These are phyloP conservation scores for Tylopilus subfusipes DNA, from an alignment of 768 basidiomycete genomes.

Conservation along the genomic window DNA sequence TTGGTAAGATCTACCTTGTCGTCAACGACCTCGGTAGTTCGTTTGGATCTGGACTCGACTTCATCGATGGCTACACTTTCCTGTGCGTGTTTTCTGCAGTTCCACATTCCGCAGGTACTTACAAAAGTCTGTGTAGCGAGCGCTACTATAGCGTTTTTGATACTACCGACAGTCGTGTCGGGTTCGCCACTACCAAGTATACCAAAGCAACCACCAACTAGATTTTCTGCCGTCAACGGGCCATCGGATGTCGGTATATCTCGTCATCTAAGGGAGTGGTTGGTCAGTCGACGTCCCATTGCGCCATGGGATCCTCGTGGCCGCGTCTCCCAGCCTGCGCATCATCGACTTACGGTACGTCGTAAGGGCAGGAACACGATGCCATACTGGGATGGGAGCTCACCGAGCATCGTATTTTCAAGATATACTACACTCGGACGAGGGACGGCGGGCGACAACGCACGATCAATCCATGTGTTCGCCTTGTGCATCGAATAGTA, in stretches of 20 bases:
- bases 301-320: too few relatives aligned
- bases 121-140: conserved; percentile 2
- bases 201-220: not conserved
- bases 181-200: conserved; percentile 6
- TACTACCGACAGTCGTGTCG: conserved; percentile 2
- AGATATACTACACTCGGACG: conserved; percentile 43
- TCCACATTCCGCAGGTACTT: not conserved
- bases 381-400: conserved; percentile 41
- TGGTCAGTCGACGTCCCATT: too few relatives aligned
- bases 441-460: not conserved
- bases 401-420: conserved; percentile 41
- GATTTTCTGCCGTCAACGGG: not conserved
- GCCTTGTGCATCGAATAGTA: conserved; percentile 56
- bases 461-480: not conserved
- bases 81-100: conserved; percentile 1
- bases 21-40: conserved; percentile 19
- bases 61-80: conserved; percentile 21
- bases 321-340: not conserved
- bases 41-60: conserved; percentile 21
- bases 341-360: conserved; percentile 2
- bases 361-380: conserved; percentile 41
- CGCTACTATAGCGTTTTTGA: conserved; percentile 39
- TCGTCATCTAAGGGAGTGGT: too few relatives aligned
- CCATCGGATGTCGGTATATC: not conserved
- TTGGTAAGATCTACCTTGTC: conserved; percentile 28